A percentile compares a stretch with the other conserved stretches of the same genome.
These are phyloP conservation scores for Huntiella abstrusa DNA, from an alignment of 2,329 filamentous ascomycete species.

Conservation along the genomic window DNA sequence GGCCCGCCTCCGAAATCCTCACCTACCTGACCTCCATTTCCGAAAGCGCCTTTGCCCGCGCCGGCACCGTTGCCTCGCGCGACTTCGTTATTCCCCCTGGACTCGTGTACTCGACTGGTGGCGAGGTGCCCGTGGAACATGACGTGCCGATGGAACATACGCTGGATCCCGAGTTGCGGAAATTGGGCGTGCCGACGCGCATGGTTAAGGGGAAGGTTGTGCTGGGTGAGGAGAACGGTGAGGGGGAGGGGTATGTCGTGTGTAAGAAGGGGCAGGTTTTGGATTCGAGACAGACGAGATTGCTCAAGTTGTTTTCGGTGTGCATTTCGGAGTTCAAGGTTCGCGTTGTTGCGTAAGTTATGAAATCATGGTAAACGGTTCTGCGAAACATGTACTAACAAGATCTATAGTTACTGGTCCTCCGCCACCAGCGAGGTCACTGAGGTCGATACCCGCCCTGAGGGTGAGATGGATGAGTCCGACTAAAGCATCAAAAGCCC, in stretches of 20 bases:
- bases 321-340: constrained; percentile 83
- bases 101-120: constrained; percentile 61
- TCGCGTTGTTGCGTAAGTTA: constrained; percentile 49
- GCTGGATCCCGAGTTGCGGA: constrained; percentile 76
- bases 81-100: constrained; percentile 68
- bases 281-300: constrained; percentile 77
- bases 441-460: constrained; percentile 23
- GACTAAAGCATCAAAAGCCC: constrained; percentile 2
- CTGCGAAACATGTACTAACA: not conserved
- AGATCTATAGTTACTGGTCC: constrained; percentile 37
- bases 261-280: constrained; percentile 72
- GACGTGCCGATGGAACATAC: constrained; percentile 78
- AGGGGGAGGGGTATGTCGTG: constrained; percentile 46
- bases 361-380: not conserved
- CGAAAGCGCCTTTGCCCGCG: constrained; percentile 78
- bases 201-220: constrained; percentile 78
- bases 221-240: constrained; percentile 39
- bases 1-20: constrained; percentile 45
- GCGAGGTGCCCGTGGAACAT: constrained; percentile 59
- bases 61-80: constrained; percentile 56
- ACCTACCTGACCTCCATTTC: constrained; percentile 54
- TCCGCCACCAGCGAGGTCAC: constrained; percentile 40
- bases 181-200: constrained; percentile 74
- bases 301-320: constrained; percentile 86
- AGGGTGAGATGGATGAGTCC: constrained; percentile 3